Base-by-base conservation (phyloP, 495 filamentous ascomycete species). In the Pseudoneurospora amorphoporcata region DNA sequence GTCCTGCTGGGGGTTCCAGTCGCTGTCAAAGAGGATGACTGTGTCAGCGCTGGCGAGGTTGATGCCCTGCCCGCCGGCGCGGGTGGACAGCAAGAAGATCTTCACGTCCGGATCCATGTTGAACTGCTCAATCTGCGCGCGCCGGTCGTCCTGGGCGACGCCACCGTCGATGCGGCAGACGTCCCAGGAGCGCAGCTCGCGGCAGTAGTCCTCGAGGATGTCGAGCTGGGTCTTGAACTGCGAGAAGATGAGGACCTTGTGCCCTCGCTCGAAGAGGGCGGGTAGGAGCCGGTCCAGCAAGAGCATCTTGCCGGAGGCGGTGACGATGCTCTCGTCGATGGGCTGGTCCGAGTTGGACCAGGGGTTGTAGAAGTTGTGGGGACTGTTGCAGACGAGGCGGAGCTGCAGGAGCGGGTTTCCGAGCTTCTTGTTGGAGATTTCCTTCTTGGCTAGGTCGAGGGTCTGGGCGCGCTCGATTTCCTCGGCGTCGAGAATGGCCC, bases 1-100 rank as follows among this genome's bases (percentile, higher is more conserved):
- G 81, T 99, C 95, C 77, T 97, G 94, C 80, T 98, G 95, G 0
- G 95, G 95, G 78, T 99, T 99, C 95, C 95, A 99, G 80, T 99
- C 95, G 39, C 88, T 92, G 81, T 99, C 95, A 73, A 98, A 98
- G 3, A 99, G 83, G 72, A 99, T 92, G 37, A 99, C 96, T 0
- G 96, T 98, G 78, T 99, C 95, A 14, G 95, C 95, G 72, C 92
- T 95, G 83, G 96, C 97, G 10, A 99, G 86, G 79, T 99, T 99
- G 85, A 99, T 98, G 42, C 95, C 95, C 75, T 97, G 92, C 4
- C 95, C 95, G 45, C 95, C 95, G 0, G 95, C 95, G 41, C 95
- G 88, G 10, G 95, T 99, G 37, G 90, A 92, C 0, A 99, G 86
- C 9, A 99, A 81, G 80, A 99, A 99, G 39, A 99, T 81, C 75